Percentiles rank a stretch among this genome's conserved stretches.
Evolutionary conservation across 2,329 filamentous ascomycete species (phyloP).

Genomic region (Venturia oleaginea): DNA sequence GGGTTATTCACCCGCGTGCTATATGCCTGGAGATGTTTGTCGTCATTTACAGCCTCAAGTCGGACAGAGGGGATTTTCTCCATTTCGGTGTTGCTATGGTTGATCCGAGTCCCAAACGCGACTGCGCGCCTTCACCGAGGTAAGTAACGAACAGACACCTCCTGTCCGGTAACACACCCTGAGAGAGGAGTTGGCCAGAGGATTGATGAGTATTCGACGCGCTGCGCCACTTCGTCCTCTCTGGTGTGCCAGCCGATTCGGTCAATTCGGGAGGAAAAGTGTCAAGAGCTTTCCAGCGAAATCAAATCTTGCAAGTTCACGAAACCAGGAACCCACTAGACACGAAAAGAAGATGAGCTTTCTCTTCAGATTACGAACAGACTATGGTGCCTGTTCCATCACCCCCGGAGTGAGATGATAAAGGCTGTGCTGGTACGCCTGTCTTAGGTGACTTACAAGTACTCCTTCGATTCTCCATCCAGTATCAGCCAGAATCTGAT

Average conservation of each 20-base stretch:
- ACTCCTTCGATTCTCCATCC: background rate
- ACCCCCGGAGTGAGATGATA: background rate
- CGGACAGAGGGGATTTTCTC: background rate
- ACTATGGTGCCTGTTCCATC: background rate
- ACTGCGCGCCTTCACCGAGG: too few species aligned
- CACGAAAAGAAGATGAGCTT: background rate
- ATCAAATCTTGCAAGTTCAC: background rate
- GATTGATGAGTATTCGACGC: background rate
- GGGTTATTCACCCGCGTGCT: background rate
- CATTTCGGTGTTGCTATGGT: background rate
- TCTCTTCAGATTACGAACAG: conserved; percentile 4
- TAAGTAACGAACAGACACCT: background rate
- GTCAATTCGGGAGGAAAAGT: too few species aligned
- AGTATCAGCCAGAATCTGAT: background rate
- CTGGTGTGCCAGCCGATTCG: background rate
- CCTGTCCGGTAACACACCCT: background rate
- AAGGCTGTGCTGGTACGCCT: background rate
- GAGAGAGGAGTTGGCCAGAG: background rate
- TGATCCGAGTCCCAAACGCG: background rate
- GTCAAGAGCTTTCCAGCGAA: background rate
- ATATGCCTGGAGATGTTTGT: background rate
- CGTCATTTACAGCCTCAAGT: background rate
- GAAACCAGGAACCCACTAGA: background rate
- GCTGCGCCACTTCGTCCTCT: background rate
- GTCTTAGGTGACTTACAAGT: background rate